Percentiles rank a stretch among this genome's conserved stretches.
phyloP scores from a whole-genome alignment of 192 early-diverging fungal species.

The Backusella morwellensis region DNA sequence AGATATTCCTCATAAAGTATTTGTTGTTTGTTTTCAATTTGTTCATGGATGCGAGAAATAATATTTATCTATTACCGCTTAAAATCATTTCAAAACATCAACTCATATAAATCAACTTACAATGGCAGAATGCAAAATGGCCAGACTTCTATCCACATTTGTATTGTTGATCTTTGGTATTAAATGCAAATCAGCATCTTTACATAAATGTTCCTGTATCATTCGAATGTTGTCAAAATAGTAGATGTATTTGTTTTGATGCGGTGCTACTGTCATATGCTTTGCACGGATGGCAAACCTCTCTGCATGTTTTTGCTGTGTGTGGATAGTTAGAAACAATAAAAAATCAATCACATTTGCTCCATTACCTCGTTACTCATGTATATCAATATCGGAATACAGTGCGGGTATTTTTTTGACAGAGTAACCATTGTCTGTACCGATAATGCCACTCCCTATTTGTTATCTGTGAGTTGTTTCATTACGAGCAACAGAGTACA shows the following conservation, averaged over 20 bases:
- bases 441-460: slow-evolving; percentile 25
- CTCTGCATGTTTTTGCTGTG: slow-evolving; percentile 25
- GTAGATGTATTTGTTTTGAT: slow-evolving; percentile 26
- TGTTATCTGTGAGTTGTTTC: not conserved
- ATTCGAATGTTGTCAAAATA: slow-evolving; percentile 31
- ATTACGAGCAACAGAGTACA: not conserved
- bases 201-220: slow-evolving; percentile 23
- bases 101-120: not conserved
- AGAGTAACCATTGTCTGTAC: slow-evolving; percentile 17
- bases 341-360: not conserved
- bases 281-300: slow-evolving; percentile 31
- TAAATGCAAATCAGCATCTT: slow-evolving; percentile 17
- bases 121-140: slow-evolving; percentile 22
- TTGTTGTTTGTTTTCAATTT: not conserved
- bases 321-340: not conserved
- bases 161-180: slow-evolving; percentile 32
- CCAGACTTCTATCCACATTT: slow-evolving; percentile 26
- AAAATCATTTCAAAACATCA: not conserved
- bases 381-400: slow-evolving; percentile 26
- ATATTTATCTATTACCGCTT: slow-evolving; percentile 10
- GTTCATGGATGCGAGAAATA: slow-evolving; percentile 10
- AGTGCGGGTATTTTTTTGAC: slow-evolving; percentile 14
- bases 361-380: slow-evolving; percentile 25
- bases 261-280: slow-evolving; percentile 28
- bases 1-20: slow-evolving; percentile 16